Conservation (phyloP, 1,284 basidiomycete species). For the Athelia psychrophila region DNA sequence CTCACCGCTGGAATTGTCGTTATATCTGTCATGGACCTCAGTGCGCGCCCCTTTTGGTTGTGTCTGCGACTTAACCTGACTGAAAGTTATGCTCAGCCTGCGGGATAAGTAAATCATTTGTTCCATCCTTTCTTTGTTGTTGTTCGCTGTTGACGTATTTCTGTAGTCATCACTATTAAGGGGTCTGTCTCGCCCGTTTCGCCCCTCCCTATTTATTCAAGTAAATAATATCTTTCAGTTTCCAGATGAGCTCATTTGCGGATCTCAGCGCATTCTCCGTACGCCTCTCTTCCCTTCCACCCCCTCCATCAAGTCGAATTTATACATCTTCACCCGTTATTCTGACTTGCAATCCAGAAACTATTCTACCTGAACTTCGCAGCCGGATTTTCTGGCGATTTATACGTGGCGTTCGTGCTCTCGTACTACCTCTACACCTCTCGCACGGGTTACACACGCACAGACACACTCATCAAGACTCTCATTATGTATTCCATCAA, state of each 20-base stretch:
- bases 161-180: not conserved
- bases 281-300: not conserved
- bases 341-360: no score
- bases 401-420: constrained; percentile 39
- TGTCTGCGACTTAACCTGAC: not conserved
- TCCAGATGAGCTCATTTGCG: not conserved
- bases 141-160: not conserved
- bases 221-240: not conserved
- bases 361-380: constrained; percentile 42
- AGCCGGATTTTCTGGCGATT: constrained; percentile 36
- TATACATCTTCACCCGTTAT: no score
- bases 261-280: not conserved
- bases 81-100: no score
- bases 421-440: constrained; percentile 38
- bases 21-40: constrained; percentile 29
- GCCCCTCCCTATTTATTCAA: not conserved
- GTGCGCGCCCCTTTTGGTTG: constrained; percentile 25
- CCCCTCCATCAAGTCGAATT: not conserved
- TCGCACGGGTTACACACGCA: constrained; percentile 40
- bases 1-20: not conserved
- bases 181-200: not conserved
- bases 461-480: constrained; percentile 38
- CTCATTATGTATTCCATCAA: constrained; percentile 46
- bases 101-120: not conserved
- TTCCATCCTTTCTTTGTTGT: not conserved